Conservation (phyloP, 345 rosid genomes). For the Salix arbutifolia region DNA sequence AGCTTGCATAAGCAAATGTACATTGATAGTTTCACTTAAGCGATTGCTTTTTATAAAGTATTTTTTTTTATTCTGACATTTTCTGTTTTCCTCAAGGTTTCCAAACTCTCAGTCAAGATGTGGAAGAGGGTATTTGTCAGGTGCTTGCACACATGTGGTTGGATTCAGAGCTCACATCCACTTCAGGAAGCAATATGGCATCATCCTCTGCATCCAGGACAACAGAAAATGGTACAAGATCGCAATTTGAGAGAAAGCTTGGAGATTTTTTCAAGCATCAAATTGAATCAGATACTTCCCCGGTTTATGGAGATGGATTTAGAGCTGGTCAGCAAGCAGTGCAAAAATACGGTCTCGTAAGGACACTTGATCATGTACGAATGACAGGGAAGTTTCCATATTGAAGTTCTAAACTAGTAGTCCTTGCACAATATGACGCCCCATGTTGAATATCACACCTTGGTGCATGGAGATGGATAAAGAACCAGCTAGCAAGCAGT, state of each 20-base stretch:
- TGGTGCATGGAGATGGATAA: slow-evolving; percentile 86
- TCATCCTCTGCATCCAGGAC: slow-evolving; percentile 50
- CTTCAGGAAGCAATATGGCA: slow-evolving; percentile 38
- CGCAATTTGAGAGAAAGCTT: slow-evolving; percentile 85
- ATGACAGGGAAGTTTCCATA: slow-evolving; percentile 79
- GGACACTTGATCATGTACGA: slow-evolving; percentile 78
- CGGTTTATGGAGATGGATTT: slow-evolving; percentile 91
- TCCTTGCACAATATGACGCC: background rate
- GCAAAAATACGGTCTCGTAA: slow-evolving; percentile 57
- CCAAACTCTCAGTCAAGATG: slow-evolving; percentile 72
- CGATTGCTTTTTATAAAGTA: background rate
- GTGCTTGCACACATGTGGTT: slow-evolving; percentile 97
- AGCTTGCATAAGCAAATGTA: background rate
- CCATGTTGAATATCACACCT: slow-evolving; percentile 78
- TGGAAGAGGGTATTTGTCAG: slow-evolving; percentile 97
- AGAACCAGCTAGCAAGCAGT: slow-evolving; percentile 70
- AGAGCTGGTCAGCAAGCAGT: slow-evolving; percentile 80
- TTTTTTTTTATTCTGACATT: background rate
- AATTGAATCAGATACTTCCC: slow-evolving; percentile 79
- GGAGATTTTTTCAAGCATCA: slow-evolving; percentile 90
- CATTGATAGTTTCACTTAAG: background rate
- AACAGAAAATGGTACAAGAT: slow-evolving; percentile 64
- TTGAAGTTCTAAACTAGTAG: slow-evolving; percentile 25
- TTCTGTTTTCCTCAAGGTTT: slow-evolving; percentile 45
- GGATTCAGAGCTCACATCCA: slow-evolving; percentile 43